Evolutionary conservation across 305 asterid genomes (phyloP).

Genomic region (Rubia tinctorum): DNA sequence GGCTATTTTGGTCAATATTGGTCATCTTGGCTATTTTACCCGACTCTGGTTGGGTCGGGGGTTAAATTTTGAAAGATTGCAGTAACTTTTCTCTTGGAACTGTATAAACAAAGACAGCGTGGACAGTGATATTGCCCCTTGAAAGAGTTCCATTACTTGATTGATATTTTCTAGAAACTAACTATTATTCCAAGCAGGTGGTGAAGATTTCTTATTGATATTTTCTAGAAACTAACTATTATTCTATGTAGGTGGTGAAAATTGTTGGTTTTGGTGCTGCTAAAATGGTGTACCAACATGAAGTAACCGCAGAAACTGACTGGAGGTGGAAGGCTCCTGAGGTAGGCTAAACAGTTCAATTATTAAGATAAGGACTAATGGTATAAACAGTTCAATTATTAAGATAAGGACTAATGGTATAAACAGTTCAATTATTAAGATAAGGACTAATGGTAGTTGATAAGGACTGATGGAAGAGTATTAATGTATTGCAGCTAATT

Average conservation of each 20-base stretch:
- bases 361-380: too few relatives aligned
- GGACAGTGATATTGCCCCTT: background rate
- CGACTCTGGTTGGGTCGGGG: background rate
- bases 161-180: background rate
- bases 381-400: too few relatives aligned
- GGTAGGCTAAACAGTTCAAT: too few relatives aligned
- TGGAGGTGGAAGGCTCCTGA: slow-evolving; percentile 51
- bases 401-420: too few relatives aligned
- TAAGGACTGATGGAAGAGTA: background rate
- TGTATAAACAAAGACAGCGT: too few relatives aligned
- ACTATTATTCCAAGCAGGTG: slow-evolving; percentile 24
- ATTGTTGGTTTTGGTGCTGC: slow-evolving; percentile 43
- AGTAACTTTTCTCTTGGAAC: background rate
- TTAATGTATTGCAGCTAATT: slow-evolving; percentile 30
- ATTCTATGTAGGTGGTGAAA: too few relatives aligned
- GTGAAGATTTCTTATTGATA: too few relatives aligned
- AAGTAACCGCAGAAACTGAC: slow-evolving; percentile 45
- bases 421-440: too few relatives aligned
- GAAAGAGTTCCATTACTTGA: background rate
- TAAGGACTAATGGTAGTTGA: background rate
- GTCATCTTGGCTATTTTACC: background rate
- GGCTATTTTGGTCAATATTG: background rate
- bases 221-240: too few relatives aligned
- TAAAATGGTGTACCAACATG: slow-evolving; percentile 38
- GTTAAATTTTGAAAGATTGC: background rate